Evolutionary conservation across 805 yeast genomes (phyloP).

Genomic region (Ogataea degrootiae): DNA sequence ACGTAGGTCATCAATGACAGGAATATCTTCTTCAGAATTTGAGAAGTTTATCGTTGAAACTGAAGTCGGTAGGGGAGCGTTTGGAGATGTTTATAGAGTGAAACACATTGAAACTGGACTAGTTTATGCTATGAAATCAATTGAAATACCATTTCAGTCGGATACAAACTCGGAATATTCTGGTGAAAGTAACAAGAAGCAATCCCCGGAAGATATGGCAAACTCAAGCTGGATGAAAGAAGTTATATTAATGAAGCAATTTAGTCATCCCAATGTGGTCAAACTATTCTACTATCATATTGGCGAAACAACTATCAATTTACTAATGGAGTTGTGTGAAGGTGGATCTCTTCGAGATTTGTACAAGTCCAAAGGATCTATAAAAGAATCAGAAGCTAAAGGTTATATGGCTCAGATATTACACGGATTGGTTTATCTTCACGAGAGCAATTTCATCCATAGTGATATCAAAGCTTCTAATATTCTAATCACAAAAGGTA

Average conservation of each 20-base stretch:
- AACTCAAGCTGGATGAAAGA: slow-evolving; percentile 48
- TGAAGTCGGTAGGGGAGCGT: slow-evolving; percentile 85
- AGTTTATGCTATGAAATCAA: slow-evolving; percentile 24
- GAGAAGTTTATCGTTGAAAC: slow-evolving; percentile 49
- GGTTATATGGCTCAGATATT: slow-evolving; percentile 50
- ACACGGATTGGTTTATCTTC: slow-evolving; percentile 58
- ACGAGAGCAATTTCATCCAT: slow-evolving; percentile 71
- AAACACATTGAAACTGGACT: slow-evolving; percentile 6
- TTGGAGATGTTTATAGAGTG: slow-evolving; percentile 69
- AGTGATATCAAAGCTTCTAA: slow-evolving; percentile 77
- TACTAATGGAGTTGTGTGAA: slow-evolving; percentile 60
- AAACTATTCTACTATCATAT: slow-evolving; percentile 65
- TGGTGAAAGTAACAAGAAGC: too few species aligned
- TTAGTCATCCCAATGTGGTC: slow-evolving; percentile 63
- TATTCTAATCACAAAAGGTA: slow-evolving; percentile 49
- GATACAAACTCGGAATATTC: too few species aligned
- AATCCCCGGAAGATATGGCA: too few species aligned
- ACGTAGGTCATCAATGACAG: slow-evolving; percentile 10
- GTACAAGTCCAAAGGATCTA: slow-evolving; percentile 44
- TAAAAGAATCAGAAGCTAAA: slow-evolving; percentile 51
- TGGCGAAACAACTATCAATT: slow-evolving; percentile 45
- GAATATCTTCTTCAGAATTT: slow-evolving; percentile 13
- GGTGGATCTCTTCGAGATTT: slow-evolving; percentile 62
- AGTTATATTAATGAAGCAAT: slow-evolving; percentile 58
- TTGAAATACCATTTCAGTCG: slow-evolving; percentile 4